Evolutionary conservation across 2,329 filamentous ascomycete genomes (phyloP), one percentile per base, ranked within the genome.

Genomic region (Incumbomyces delicatus): DNA sequence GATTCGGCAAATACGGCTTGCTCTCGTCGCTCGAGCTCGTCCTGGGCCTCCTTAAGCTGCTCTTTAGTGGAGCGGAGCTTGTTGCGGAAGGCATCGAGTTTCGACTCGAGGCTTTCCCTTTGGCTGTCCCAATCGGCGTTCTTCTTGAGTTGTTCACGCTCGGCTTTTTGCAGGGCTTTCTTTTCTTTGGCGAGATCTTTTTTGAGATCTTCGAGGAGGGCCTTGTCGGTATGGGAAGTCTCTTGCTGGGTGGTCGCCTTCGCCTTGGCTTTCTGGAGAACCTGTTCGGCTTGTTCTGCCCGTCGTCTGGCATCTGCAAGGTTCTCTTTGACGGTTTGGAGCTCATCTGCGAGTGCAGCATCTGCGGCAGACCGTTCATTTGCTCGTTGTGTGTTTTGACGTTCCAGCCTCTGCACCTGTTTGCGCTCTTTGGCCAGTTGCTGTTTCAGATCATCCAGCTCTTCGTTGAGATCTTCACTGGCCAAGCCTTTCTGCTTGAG

Each of bases 51-150:
- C 60, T 86, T 87, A 20, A 92, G 74, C 59, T 87, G 81, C 29
- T 83, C 78, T 51, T 87, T 87, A 0, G 78, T 75, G 8, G 77
- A 72, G 44, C 78, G 78, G 16, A 90, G 66, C 62, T 88, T 89
- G 46, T 74, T 74, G 58, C 80, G 80, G 59, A 86, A 75, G 16
- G 78, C 77, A 44, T 79, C 80, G 13, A 92, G 66, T 53, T 83
- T 85, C 52, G 81, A 80, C 53, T 89, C 83, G 1, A 88, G 71
- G 11, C 78, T 71, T 3, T 80, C 73, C 44, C 76, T 79, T 52
- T 81, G 75, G 6, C 73, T 73, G 37, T 83, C 77, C 39, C 76
- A 76, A 51, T 84, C 80, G 2, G 73, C 68, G 6, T 78, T 62
- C 12, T 76, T 74, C 51, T 77, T 76, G 45, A 78, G 73, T 32